Conservation (phyloP, 306 rosid species). For the Rosa persica region DNA sequence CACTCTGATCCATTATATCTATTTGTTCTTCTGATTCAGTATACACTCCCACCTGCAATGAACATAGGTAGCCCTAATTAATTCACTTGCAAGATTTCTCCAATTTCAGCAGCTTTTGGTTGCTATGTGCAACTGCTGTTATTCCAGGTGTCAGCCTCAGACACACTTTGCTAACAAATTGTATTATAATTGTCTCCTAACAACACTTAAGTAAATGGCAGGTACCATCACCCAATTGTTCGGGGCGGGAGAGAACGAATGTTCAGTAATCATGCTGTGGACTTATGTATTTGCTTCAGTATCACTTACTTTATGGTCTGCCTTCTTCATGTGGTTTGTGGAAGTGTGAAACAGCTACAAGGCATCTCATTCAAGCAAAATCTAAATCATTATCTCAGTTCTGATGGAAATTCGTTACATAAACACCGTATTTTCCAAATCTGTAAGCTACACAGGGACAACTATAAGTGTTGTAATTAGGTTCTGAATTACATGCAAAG, state of each 20-base stretch:
- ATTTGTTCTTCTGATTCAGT: constrained; percentile 80
- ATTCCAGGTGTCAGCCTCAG: no score
- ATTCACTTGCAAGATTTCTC: no score
- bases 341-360: neutral
- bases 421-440: neutral
- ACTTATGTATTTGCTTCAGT: constrained; percentile 63
- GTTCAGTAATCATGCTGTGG: constrained; percentile 71
- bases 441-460: neutral
- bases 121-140: no score
- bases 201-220: constrained; percentile 13
- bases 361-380: neutral
- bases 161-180: no score
- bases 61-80: constrained; percentile 41
- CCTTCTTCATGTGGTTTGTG: constrained; percentile 70
- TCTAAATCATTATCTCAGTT: neutral
- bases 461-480: neutral
- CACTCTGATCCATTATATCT: constrained; percentile 64
- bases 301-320: constrained; percentile 76
- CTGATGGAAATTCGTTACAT: neutral
- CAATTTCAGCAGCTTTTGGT: no score
- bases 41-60: constrained; percentile 87
- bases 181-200: neutral
- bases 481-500: neutral
- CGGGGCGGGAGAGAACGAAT: constrained; percentile 74
- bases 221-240: constrained; percentile 75